These are phyloP conservation scores for Mycena latifolia DNA, from an alignment of 768 basidiomycete species.

Conservation along the genomic window DNA sequence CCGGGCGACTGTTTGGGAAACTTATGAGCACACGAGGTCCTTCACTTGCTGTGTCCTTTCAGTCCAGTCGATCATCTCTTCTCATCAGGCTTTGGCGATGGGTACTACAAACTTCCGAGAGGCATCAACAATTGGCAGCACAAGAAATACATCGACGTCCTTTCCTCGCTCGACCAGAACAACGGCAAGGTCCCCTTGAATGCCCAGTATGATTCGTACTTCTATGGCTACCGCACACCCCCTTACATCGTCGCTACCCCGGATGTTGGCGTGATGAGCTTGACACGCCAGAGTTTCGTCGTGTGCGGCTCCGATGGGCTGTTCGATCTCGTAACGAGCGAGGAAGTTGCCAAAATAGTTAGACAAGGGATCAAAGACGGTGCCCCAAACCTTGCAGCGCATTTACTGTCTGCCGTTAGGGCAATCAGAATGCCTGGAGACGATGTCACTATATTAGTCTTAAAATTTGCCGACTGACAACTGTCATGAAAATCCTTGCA, in stretches of 20 bases:
- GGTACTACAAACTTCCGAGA: slow-evolving; percentile 52
- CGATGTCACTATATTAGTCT: slow-evolving; percentile 50
- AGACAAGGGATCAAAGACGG: slow-evolving; percentile 37
- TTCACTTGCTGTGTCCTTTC: neutral
- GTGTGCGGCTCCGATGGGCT: slow-evolving; percentile 69
- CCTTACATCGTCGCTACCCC: slow-evolving; percentile 70
- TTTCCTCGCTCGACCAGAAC: slow-evolving; percentile 48
- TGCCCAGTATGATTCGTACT: slow-evolving; percentile 49
- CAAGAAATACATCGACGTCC: slow-evolving; percentile 48
- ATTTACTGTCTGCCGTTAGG: slow-evolving; percentile 43
- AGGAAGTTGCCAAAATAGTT: slow-evolving; percentile 59
- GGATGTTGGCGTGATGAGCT: slow-evolving; percentile 52
- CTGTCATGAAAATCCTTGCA: too few relatives aligned
- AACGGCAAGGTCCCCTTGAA: slow-evolving; percentile 49
- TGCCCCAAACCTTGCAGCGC: slow-evolving; percentile 43
- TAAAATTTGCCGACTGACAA: neutral
- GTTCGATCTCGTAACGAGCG: slow-evolving; percentile 65
- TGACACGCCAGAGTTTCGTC: slow-evolving; percentile 56
- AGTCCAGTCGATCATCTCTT: too few relatives aligned
- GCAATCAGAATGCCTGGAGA: slow-evolving; percentile 44
- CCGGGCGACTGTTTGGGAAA: slow-evolving; percentile 51
- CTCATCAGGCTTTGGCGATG: slow-evolving; percentile 52
- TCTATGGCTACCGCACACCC: slow-evolving; percentile 66
- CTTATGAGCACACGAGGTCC: slow-evolving; percentile 55
- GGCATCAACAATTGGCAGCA: slow-evolving; percentile 45